Base-by-base conservation (phyloP, 345 rosid genomes). In the Acer saccharum region DNA sequence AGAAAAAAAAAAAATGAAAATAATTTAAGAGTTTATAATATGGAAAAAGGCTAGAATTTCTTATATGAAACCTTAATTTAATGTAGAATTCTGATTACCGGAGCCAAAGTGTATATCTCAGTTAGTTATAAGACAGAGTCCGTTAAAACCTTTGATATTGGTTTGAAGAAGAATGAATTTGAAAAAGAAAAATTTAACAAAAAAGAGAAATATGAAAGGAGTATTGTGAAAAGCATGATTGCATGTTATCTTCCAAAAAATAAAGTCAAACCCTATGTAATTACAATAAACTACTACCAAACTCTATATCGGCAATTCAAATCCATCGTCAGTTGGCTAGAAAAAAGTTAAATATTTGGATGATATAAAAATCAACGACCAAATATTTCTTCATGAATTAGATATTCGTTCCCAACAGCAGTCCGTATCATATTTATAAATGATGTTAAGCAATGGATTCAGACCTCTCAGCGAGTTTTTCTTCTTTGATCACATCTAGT, bases 401-500 rank as follows among this genome's bases (percentile, higher is more conserved):
- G 21, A 41, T 6, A 25, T 43, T 62, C 10, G 11, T 23, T 73
- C 48, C 10, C 21, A 62, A 62, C 3, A 13, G 25, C 25, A 17
- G 69, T 29, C 52, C n/a, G 20, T 4, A 35, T 4, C 21, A 55
- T 54, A 20, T 3, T 21, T 32, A 23, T 17, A 69, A 41, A 65
- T 8, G 12, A 46, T 27, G 62, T 39, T 12, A 71, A 16, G 2
- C 27, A 76, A 52, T 25, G 70, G 5, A 58, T 7, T 21, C 6
- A 21, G 82, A 92, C 98, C 97, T 91, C 82, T 87, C 93, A 0
- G 86, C 91, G 57, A 94, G 98, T 76, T 84, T 86, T 77, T 93
- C 99, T 69, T 90, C 91, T 72, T 79, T 86, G 66, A 94, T 86
- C 41, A 94, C 98, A 62, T 94, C 93, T 62, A 96, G 85, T 23